phyloP scores from a whole-genome alignment of 129 eudicot species.

The Helianthus tuberosus region DNA sequence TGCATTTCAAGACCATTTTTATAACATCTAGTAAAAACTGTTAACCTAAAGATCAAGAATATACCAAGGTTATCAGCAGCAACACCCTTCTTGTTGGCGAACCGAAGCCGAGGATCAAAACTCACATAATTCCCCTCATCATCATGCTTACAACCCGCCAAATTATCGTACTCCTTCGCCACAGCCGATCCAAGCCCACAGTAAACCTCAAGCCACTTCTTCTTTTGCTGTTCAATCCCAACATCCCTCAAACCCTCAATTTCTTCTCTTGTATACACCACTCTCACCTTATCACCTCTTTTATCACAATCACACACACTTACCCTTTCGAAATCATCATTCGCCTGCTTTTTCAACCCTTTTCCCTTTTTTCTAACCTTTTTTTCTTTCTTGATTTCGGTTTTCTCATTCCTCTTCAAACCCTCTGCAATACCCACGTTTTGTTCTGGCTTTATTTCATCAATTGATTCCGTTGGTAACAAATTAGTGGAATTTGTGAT shows the following conservation, averaged over 20 bases:
- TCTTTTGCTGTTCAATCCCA: slow-evolving; percentile 55
- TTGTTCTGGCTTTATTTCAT: slow-evolving; percentile 20
- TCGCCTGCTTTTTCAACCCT: slow-evolving; percentile 16
- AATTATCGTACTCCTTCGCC: slow-evolving; percentile 60
- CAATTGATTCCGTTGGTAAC: slow-evolving; percentile 20
- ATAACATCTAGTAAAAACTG: not conserved
- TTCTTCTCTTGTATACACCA: slow-evolving; percentile 37
- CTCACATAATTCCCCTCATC: slow-evolving; percentile 26
- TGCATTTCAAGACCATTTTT: slow-evolving; percentile 14
- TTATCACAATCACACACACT: slow-evolving; percentile 31
- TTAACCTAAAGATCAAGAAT: slow-evolving; percentile 10
- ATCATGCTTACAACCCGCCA: slow-evolving; percentile 28
- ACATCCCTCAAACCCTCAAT: slow-evolving; percentile 65
- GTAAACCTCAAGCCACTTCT: slow-evolving; percentile 71
- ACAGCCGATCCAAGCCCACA: slow-evolving; percentile 55
- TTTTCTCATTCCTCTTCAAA: slow-evolving; percentile 16
- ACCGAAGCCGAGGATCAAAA: slow-evolving; percentile 34
- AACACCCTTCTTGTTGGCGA: slow-evolving; percentile 16
- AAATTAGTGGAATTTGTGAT: slow-evolving; percentile 1
- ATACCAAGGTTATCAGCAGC: slow-evolving; percentile 21
- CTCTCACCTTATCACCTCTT: slow-evolving; percentile 36
- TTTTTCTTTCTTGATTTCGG: slow-evolving; percentile 35
- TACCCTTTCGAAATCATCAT: slow-evolving; percentile 24
- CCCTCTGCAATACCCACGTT: slow-evolving; percentile 7
- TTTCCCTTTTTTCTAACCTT: slow-evolving; percentile 39